These are phyloP conservation scores for Boletellus sp. DNA, from an alignment of 768 basidiomycete species.

Conservation along the genomic window DNA sequence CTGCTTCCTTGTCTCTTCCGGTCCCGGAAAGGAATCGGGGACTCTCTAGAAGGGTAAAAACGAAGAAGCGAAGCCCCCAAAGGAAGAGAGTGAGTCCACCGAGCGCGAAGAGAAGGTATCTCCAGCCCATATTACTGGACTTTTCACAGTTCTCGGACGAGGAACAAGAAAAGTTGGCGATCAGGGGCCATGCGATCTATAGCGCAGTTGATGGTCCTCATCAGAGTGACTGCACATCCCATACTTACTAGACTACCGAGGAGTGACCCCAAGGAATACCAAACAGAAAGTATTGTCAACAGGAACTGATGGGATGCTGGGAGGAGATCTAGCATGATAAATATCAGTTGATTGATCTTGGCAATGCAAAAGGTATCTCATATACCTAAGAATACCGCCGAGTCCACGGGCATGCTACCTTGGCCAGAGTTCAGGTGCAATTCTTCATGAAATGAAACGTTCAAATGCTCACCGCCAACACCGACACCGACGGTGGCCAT, in stretches of 20 bases:
- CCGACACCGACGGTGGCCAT: slow-evolving; percentile 45
- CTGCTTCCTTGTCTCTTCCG: slow-evolving; percentile 51
- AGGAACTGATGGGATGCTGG: slow-evolving; percentile 56
- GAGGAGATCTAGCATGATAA: slow-evolving; percentile 39
- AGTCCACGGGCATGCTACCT: slow-evolving; percentile 56
- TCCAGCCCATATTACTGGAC: slow-evolving; percentile 60
- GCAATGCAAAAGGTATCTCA: neutral
- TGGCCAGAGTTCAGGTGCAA: neutral
- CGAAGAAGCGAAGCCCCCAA: slow-evolving; percentile 49
- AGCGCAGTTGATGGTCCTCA: neutral
- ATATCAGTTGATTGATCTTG: neutral
- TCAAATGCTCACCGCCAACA: slow-evolving; percentile 38
- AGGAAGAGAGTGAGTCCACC: slow-evolving; percentile 51
- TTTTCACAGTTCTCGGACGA: slow-evolving; percentile 34
- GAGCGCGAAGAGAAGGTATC: slow-evolving; percentile 53
- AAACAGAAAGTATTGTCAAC: slow-evolving; percentile 55
- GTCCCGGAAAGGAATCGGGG: slow-evolving; percentile 56
- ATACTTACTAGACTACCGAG: slow-evolving; percentile 42
- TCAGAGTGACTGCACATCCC: neutral
- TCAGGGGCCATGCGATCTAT: slow-evolving; percentile 60
- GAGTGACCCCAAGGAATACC: slow-evolving; percentile 58
- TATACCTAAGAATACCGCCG: slow-evolving; percentile 48
- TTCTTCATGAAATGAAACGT: neutral
- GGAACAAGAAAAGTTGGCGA: slow-evolving; percentile 51
- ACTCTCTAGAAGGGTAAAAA: slow-evolving; percentile 52